Base-by-base conservation (phyloP, 2,329 filamentous ascomycete genomes). In the Alternaria sp. region DNA sequence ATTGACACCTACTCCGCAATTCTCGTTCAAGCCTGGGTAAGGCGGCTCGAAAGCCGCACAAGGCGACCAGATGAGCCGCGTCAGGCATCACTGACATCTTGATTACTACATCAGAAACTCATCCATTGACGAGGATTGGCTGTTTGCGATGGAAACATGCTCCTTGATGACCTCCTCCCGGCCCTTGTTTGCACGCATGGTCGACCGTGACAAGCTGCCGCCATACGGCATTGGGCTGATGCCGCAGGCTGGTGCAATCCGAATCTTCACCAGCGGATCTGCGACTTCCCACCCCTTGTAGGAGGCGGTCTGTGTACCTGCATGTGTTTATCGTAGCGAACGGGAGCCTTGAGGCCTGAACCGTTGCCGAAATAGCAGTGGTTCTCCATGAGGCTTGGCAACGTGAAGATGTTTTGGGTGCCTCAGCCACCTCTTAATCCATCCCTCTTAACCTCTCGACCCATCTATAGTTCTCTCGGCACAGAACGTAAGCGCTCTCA, bases 141-240 rank as follows among this genome's bases (percentile, higher is more conserved):
- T 49, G 38, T 45, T 34, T 36, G 30, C 25, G 53, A 18, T 25
- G 50, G 49, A 64, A 65, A 66, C 63, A 55, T 32, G 44, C 14
- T 34, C 38, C 41, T 43, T 56, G 22, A 20, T 45, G 18, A 51
- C 28, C 28, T 38, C 53, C 34, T 45, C 34, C 30, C 54, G 50
- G 58, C 53, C 44, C 36, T 56, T 71, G 67, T 71, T 72, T 73
- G 68, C 61, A 65, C 68, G 68, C 69, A 49, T 73, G 63, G 55
- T 58, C 41, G 48, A 48, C 52, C 54, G 45, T 52, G 40, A 45
- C 32, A 54, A 50, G 60, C 59, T 67, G 65, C 71, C 67, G 69
- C 63, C 51, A 69, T 64, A 64, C 60, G 51, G 63, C 62, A 56
- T 63, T 62, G 62, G 45, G 59, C 58, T 65, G 64, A 59, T 62